These are phyloP conservation scores for Jackrogersella minutella DNA, from an alignment of 495 filamentous ascomycete genomes.

Conservation along the genomic window DNA sequence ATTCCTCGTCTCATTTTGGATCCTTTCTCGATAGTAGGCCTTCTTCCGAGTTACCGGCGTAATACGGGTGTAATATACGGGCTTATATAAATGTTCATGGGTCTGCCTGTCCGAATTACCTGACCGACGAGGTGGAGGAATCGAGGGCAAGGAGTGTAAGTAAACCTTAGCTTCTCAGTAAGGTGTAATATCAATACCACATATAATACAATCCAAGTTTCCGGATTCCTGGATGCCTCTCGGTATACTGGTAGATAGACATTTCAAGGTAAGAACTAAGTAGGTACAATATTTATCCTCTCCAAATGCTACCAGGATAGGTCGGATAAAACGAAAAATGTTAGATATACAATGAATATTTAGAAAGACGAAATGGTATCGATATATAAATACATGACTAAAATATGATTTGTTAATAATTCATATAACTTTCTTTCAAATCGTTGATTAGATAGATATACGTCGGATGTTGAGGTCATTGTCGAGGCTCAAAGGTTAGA, in stretches of 20 bases:
- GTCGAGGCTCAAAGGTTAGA: conserved; percentile 19
- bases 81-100: background rate
- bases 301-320: background rate
- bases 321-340: background rate
- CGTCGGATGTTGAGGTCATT: conserved; percentile 22
- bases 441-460: background rate
- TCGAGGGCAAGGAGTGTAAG: background rate
- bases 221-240: background rate
- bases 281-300: background rate
- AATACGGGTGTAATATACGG: background rate
- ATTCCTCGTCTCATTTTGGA: conserved; percentile 48
- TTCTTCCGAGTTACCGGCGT: background rate
- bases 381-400: background rate
- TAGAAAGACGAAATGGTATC: background rate
- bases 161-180: background rate
- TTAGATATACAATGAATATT: background rate
- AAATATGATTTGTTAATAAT: background rate
- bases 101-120: background rate
- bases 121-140: background rate
- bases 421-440: background rate
- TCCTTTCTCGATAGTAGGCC: background rate
- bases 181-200: background rate
- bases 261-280: conserved; percentile 9
- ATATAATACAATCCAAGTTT: background rate
- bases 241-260: conserved; percentile 2